Evolutionary conservation across 1,284 basidiomycete species (phyloP), one percentile per base, ranked within the genome.

Genomic region (Pseudozyma tsukubaensis): DNA sequence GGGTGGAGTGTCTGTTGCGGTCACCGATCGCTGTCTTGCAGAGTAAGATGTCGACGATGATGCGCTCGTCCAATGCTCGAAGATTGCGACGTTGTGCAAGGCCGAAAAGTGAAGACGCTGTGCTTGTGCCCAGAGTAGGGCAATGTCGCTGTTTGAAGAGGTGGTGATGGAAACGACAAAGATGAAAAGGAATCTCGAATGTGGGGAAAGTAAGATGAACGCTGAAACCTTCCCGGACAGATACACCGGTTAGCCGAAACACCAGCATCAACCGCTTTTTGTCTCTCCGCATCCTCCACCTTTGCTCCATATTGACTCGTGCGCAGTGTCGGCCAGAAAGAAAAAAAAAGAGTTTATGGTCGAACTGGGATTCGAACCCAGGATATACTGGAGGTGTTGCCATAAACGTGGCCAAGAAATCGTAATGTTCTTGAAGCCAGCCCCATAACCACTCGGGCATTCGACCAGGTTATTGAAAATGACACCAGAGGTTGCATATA

Each of bases 361-460:
- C 70, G 70, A 73, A 73, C 70, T 63, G 70, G 71, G 71, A 73
- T 68, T 68, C 71, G 71, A 68, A 73, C 71, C 65, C 71, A 63
- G 71, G 65, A 73, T 36, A 68, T 63, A 68, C 71, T 73, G 71
- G 71, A 73, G 65, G 24, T 68, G 64, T 60, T 58, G 65, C 65
- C 71, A 68, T 54, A 60, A 57, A 50, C 61, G 51, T 73, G 71
- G 71, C 71, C 71, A 73, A 73, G 71, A 68, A 52, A 42, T 42
- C 44, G 35, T 36, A 32, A 32, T 1, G 58, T 49, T 68, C 72
- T 74, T 74, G 72, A 74, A 74, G 59, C 67, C 62, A 74, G 72
- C 67, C 72, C 72, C 72, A 70, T 74, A 60, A 70, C 67, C 72
- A 74, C 72, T 74, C 67, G 72, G 67, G 67, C 67, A 74, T 74